A percentile compares a stretch with the other conserved stretches of the same genome.
Conservation (phyloP, 2,329 filamentous ascomycete species). For the Pyricularia sp. region DNA sequence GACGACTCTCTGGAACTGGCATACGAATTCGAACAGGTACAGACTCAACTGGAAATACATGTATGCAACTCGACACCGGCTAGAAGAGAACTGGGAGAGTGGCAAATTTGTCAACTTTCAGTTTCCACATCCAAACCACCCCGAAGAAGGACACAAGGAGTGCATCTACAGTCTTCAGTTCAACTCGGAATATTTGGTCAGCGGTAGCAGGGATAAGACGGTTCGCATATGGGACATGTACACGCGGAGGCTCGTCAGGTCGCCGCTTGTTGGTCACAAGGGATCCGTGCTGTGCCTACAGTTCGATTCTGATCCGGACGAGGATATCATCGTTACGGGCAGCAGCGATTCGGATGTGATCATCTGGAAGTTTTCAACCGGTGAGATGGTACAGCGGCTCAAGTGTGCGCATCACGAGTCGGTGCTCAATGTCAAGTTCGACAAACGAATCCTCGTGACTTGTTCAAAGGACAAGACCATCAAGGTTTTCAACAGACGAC, state of each 20-base stretch:
- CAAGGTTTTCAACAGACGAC: conserved; percentile 81
- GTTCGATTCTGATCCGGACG: conserved; percentile 75
- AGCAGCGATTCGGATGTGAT: conserved; percentile 88
- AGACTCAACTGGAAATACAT: conserved; percentile 87
- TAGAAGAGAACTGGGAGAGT: conserved; percentile 86
- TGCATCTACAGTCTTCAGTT: conserved; percentile 96
- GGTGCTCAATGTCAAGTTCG: conserved; percentile 85
- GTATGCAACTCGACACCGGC: conserved; percentile 70
- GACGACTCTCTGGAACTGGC: conserved; percentile 39
- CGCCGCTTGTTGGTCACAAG: conserved; percentile 62
- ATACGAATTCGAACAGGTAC: conserved; percentile 31
- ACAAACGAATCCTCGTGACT: conserved; percentile 81
- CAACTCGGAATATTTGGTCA: conserved; percentile 73
- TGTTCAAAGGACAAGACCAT: conserved; percentile 97
- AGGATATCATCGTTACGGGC: conserved; percentile 89
- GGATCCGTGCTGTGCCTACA: conserved; percentile 91
- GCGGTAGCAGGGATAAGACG: conserved; percentile 79
- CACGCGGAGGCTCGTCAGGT: conserved; percentile 60
- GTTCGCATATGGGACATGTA: conserved; percentile 84
- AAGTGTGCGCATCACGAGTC: conserved; percentile 73
- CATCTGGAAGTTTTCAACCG: conserved; percentile 87
- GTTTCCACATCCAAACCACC: conserved; percentile 69
- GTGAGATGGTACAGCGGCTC: conserved; percentile 65
- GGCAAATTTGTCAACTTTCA: conserved; percentile 79
- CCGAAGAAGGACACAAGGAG: conserved; percentile 73